Conservation (phyloP, 2,329 filamentous ascomycete genomes). For the Neurospora crassa region DNA sequence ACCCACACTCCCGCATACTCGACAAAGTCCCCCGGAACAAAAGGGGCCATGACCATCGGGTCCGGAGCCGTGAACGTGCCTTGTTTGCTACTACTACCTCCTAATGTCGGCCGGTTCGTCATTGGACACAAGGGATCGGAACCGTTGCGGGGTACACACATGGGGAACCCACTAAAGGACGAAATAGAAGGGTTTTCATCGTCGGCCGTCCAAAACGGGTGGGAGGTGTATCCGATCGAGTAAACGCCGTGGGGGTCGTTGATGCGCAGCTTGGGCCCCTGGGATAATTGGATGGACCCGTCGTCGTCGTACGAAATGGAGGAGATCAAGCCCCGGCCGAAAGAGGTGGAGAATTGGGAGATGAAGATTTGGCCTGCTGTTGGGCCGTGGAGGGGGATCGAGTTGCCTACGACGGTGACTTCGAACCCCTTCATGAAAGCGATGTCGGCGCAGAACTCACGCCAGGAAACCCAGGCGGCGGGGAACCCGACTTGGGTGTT, state of each 20-base stretch:
- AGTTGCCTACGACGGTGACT: conserved; percentile 22
- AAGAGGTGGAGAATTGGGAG: conserved; percentile 26
- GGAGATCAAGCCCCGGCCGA: conserved; percentile 27
- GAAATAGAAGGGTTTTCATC: conserved; percentile 37
- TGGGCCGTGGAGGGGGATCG: conserved; percentile 15
- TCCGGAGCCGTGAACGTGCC: conserved; percentile 18
- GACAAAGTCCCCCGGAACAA: conserved; percentile 27
- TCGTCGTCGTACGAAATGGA: conserved; percentile 23
- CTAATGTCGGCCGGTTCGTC: conserved; percentile 21
- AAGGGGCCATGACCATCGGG: conserved; percentile 27
- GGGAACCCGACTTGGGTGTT: conserved; percentile 41
- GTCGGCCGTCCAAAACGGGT: conserved; percentile 36
- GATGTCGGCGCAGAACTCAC: conserved; percentile 25
- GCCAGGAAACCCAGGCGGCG: conserved; percentile 34
- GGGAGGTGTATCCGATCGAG: conserved; percentile 26
- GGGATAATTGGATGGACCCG: conserved; percentile 22
- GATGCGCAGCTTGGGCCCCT: conserved; percentile 26
- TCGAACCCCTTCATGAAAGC: conserved; percentile 25
- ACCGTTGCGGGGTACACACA: conserved; percentile 37
- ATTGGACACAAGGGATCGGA: conserved; percentile 25
- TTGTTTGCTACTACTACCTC: conserved; percentile 23
- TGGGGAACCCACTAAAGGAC: conserved; percentile 40
- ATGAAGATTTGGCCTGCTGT: conserved; percentile 25
- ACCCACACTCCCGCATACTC: conserved; percentile 24
- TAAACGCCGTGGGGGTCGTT: conserved; percentile 38